Evolutionary conservation across 2,329 filamentous ascomycete species (phyloP), one percentile per base, ranked within the genome.

Genomic region (Chalaropsis thielavioides): DNA sequence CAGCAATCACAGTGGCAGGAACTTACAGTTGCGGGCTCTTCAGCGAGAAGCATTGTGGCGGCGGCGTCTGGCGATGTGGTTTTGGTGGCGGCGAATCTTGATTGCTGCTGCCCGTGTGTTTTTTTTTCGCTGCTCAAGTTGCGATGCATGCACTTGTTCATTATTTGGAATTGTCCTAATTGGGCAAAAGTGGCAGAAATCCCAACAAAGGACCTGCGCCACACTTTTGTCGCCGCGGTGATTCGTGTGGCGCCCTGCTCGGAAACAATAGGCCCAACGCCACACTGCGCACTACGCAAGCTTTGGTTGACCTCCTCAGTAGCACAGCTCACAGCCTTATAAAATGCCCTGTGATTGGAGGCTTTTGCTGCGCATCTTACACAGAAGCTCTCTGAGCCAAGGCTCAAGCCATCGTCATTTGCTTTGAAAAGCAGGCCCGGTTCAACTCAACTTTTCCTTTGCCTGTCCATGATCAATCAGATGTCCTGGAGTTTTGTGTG

Each of bases 11-110:
- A 41, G 6, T 17, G n/a, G 35, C 10, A 10, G 3, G n/a, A 17
- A 60, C 83, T 68, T 83, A 95, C 90, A 56, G 86, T 87, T 56
- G 89, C 89, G 69, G 92, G 92, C 74, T 94, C 89, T 78, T 96
- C 92, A 76, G 95, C 90, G 77, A 97, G 89, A 74, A 96, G 82
- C 88, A 97, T 96, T 69, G 77, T 90, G 78, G 68, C 11, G 17
- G 27, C 1, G 31, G 54, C 13, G 15, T 17, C 13, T 35, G 15
- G 4, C 38, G 4, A 22, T 51, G 19, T 17, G 11, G 46, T 51
- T 15, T 22, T 15, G 46, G 15, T 51, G 46, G 24, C 22, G 19
- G 19, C 22, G 19, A 22, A 49, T 22, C 31, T 31, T 6, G 31
- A 31, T 31, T 3, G 3, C 2, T 6, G 31, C 2, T 31, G 31